Evolutionary conservation across 768 basidiomycete species (phyloP).

Genomic region (Leucocoprinus birnbaumii): DNA sequence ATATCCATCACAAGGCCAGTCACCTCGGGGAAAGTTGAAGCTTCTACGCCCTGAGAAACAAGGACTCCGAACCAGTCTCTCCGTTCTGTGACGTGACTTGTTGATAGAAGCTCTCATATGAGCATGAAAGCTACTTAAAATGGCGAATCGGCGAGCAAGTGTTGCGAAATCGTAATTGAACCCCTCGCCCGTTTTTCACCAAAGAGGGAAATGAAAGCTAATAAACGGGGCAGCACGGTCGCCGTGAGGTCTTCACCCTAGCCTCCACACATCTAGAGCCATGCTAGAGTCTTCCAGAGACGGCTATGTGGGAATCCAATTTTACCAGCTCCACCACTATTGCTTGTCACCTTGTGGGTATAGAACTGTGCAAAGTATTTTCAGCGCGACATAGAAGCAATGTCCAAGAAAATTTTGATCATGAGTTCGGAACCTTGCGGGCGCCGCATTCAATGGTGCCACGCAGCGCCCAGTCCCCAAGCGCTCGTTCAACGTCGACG

Average conservation of each 20-base stretch:
- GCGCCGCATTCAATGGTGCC: not conserved
- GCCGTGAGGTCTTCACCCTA: not conserved
- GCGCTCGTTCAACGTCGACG: too few species aligned
- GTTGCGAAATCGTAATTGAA: too few species aligned
- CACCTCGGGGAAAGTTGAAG: not conserved
- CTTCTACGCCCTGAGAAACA: not conserved
- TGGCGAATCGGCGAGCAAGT: not conserved
- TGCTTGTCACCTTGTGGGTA: not conserved
- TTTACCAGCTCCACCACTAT: not conserved
- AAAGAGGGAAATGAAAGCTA: not conserved
- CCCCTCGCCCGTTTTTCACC: too few species aligned
- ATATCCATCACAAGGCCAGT: not conserved
- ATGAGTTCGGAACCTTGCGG: not conserved
- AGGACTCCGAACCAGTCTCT: not conserved
- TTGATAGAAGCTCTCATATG: not conserved
- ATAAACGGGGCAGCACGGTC: not conserved
- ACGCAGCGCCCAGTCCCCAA: too few species aligned
- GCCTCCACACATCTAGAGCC: too few species aligned
- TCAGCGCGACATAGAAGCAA: not conserved
- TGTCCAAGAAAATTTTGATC: not conserved
- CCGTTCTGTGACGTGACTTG: not conserved
- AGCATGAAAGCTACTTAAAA: not conserved
- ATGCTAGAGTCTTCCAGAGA: too few species aligned
- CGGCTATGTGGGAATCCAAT: too few species aligned
- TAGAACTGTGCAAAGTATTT: not conserved